Percentiles rank a stretch among this genome's conserved stretches.
Conservation (phyloP, 2,329 filamentous ascomycete genomes). For the Colletotrichum costaricense region DNA sequence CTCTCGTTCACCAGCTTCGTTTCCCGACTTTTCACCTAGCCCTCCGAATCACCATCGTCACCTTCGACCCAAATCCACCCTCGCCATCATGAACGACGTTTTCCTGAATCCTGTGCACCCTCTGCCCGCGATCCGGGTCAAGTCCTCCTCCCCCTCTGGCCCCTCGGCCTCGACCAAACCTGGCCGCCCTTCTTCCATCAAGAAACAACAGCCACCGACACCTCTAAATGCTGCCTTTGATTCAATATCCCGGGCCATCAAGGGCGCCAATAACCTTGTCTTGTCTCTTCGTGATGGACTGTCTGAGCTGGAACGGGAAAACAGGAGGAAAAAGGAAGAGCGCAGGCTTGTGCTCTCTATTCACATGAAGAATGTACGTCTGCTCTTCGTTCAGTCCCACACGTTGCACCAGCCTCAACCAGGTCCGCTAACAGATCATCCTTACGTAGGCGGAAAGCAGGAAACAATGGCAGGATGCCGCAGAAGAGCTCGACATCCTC, state of each 20-base stretch:
- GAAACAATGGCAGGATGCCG: conserved; percentile 80
- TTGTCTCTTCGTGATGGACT: conserved; percentile 65
- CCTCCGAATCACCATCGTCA: not conserved
- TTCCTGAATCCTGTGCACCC: conserved; percentile 34
- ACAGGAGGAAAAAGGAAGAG: conserved; percentile 61
- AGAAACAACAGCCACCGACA: conserved; percentile 13
- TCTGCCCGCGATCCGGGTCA: conserved; percentile 21
- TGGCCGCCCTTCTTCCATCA: conserved; percentile 20
- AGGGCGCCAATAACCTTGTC: conserved; percentile 53
- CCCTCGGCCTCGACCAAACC: conserved; percentile 24
- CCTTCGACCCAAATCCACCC: not conserved
- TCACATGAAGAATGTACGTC: conserved; percentile 73
- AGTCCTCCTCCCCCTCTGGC: conserved; percentile 4
- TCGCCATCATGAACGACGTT: conserved; percentile 35
- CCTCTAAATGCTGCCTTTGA: conserved; percentile 28
- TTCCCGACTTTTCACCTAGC: not conserved
- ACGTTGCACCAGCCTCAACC: not conserved
- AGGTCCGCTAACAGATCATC: not conserved
- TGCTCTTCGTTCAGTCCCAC: not conserved
- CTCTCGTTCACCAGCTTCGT: conserved; percentile 9
- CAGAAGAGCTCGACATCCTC: conserved; percentile 80
- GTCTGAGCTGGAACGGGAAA: conserved; percentile 60
- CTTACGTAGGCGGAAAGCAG: conserved; percentile 71
- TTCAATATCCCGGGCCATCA: conserved; percentile 47
- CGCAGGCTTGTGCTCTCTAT: conserved; percentile 72